These are phyloP conservation scores for Leccinum arenicola DNA, from an alignment of 768 basidiomycete genomes.

Conservation along the genomic window DNA sequence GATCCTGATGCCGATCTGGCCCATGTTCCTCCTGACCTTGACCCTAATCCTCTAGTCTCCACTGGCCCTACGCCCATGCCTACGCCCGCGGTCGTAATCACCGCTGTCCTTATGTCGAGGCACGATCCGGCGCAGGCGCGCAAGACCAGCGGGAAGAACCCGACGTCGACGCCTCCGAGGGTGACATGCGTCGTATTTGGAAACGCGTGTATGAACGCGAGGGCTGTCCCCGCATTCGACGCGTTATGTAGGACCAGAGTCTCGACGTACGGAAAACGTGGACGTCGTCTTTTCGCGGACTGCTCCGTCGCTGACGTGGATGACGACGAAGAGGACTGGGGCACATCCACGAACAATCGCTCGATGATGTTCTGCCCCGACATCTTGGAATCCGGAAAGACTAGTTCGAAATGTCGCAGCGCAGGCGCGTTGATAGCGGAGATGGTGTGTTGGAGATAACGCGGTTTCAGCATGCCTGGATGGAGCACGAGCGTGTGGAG, in stretches of 20 bases:
- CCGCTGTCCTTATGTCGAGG: background rate
- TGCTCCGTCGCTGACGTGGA: background rate
- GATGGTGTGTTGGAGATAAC: conserved; percentile 30
- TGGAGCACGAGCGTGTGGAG: conserved; percentile 31
- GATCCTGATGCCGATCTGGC: background rate
- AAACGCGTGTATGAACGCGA: conserved; percentile 28
- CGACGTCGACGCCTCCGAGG: conserved; percentile 27
- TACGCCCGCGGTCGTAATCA: background rate
- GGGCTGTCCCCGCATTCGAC: conserved; percentile 22
- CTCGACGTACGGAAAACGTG: conserved; percentile 28
- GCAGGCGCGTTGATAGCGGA: conserved; percentile 27
- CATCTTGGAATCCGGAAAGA: conserved; percentile 30
- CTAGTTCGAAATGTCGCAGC: conserved; percentile 31
- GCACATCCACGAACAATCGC: conserved; percentile 20
- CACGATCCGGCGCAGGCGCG: conserved; percentile 6
- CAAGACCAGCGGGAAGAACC: conserved; percentile 20
- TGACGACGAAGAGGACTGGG: background rate
- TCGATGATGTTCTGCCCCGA: conserved; percentile 28
- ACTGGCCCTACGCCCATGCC: conserved; percentile 1
- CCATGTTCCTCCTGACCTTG: background rate
- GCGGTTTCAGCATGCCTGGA: conserved; percentile 30
- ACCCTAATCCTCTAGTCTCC: background rate
- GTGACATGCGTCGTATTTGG: conserved; percentile 18
- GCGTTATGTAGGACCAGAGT: conserved; percentile 27
- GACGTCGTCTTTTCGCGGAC: conserved; percentile 10